Evolutionary conservation across 345 rosid species (phyloP).

Genomic region (Eutrema japonicum): DNA sequence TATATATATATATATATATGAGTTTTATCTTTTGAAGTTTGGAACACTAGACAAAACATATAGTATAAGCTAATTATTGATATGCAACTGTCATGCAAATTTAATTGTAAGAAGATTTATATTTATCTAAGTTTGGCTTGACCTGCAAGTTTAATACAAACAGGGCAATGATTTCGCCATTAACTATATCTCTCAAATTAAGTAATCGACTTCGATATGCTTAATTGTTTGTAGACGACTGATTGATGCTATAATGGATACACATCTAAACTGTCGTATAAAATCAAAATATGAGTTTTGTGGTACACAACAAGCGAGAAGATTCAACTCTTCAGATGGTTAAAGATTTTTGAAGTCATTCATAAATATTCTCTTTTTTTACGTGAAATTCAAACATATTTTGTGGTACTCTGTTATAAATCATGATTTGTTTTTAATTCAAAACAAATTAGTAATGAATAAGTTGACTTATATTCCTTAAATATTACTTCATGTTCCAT

Average conservation of each 20-base stretch:
- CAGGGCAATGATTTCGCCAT: neutral
- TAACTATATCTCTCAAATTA: neutral
- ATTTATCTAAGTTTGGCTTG: neutral
- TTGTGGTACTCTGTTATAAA: neutral
- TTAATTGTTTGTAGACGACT: neutral
- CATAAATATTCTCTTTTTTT: neutral
- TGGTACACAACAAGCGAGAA: neutral
- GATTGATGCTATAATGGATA: neutral
- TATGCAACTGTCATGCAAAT: neutral
- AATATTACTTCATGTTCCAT: neutral
- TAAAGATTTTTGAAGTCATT: neutral
- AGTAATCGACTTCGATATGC: neutral
- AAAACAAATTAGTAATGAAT: neutral
- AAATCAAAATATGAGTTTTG: neutral
- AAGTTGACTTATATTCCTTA: neutral
- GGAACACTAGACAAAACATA: conserved; percentile 7
- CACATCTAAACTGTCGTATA: neutral
- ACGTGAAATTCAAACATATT: neutral
- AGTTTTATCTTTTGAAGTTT: neutral
- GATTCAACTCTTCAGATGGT: neutral
- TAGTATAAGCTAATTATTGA: conserved; percentile 16
- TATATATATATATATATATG: too few species aligned
- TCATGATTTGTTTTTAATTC: neutral
- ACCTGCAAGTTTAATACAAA: neutral
- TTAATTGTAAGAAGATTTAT: neutral